Evolutionary conservation across 164 flowering plant genomes (phyloP).

Genomic region (Macadamia integrifolia): DNA sequence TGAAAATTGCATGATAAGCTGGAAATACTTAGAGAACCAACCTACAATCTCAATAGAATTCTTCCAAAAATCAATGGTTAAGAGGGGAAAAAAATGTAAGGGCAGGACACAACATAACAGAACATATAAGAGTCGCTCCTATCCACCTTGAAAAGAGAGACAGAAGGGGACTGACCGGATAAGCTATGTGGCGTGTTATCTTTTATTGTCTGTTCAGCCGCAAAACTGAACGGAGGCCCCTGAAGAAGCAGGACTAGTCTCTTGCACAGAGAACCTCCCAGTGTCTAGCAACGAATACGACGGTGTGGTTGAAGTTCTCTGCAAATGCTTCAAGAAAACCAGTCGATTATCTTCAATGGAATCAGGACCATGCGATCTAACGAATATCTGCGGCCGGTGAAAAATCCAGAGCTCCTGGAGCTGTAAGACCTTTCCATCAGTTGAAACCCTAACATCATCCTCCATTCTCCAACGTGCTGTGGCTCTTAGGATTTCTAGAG

Average conservation of each 20-base stretch:
- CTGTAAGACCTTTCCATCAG: conserved; percentile 41
- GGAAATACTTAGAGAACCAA: no score
- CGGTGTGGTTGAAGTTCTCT: conserved; percentile 29
- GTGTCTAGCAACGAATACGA: conserved; percentile 22
- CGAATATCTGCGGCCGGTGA: conserved; percentile 51
- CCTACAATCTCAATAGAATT: no score
- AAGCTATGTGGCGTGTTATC: conserved; percentile 50
- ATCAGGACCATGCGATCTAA: conserved; percentile 32
- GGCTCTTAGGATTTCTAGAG: conserved; percentile 11
- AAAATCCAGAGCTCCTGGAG: conserved; percentile 22
- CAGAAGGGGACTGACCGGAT: conserved; percentile 66
- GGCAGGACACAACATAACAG: no score
- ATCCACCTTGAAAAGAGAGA: conserved; percentile 61
- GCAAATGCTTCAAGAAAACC: conserved; percentile 38
- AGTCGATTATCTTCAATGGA: conserved; percentile 34
- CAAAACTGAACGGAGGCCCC: conserved; percentile 17
- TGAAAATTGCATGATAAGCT: no score
- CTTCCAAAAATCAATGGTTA: no score
- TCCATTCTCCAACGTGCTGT: not conserved
- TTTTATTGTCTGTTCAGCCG: conserved; percentile 21
- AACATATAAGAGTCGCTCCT: no score
- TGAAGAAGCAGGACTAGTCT: conserved; percentile 24
- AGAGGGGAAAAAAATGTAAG: no score
- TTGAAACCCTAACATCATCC: conserved; percentile 11
- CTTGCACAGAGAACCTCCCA: conserved; percentile 24